Base-by-base conservation (phyloP, 1,284 basidiomycete genomes). In the Exobasidium rhododendri region DNA sequence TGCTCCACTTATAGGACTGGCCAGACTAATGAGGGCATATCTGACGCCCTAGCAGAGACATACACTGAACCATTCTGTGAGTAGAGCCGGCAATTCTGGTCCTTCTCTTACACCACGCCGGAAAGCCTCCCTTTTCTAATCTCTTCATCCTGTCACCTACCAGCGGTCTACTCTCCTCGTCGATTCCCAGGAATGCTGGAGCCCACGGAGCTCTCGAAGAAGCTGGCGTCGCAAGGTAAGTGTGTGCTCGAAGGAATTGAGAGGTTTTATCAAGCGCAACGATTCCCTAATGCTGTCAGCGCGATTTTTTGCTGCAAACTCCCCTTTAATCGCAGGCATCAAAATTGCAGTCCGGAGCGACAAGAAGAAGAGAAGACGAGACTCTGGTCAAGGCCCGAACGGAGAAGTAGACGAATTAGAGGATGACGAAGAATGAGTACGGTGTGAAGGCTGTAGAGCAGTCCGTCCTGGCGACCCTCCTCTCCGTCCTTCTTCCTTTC, bases 131-230 rank as follows among this genome's bases (percentile, higher is more conserved):
- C 44, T 31, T 10, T 40, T 40, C 35, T 40, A 17, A 40, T 40
- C 35, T 40, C 35, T 40, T 40, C 17, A 10, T 17, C 35, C 17
- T 40, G 7, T 40, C 17, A 17, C n/a, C n/a, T n/a, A n/a, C n/a
- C 17, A 40, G 61, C 69, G 24, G 72, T 73, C 10, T 74, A 74
- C 54, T 71, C 73, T 46, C 74, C 74, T 13, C 56, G 74, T 47
- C 63, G 67, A 3, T 76, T 76, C 56, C 74, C 74, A 0, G 74
- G 74, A 7, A 73, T 74, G 68, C 58, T 73, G 26, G 72, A 74
- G 44, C 74, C 74, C 2, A 73, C 74, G 28, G 69, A 69, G 40
- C 58, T 76, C 2, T 73, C 70, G 10, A 65, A 71, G 30, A 76
- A 76, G 55, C 54, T 76, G 7, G 74, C 73, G 6, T 65, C 72